Evolutionary conservation across 2,329 filamentous ascomycete species (phyloP).

Genomic region (Thielaviopsis populi): DNA sequence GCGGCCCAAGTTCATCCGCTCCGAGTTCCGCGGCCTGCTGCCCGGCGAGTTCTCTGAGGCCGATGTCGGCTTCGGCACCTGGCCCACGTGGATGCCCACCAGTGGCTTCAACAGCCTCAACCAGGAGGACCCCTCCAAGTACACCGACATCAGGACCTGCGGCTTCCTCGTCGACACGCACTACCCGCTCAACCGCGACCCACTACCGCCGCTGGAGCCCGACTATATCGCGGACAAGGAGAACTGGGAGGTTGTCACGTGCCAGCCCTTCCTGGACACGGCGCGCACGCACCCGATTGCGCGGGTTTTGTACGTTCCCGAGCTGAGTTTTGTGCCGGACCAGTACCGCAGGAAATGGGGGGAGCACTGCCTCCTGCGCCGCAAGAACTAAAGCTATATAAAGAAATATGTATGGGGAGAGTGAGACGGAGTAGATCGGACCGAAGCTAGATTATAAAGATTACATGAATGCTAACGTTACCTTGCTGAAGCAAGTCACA

Average conservation of each 20-base stretch:
- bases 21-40: constrained; percentile 74
- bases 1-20: constrained; percentile 77
- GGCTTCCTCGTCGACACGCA: constrained; percentile 78
- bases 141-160: constrained; percentile 62
- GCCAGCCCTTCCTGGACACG: constrained; percentile 67
- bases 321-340: constrained; percentile 52
- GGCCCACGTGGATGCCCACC: constrained; percentile 66
- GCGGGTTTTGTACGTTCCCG: constrained; percentile 69
- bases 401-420: neutral
- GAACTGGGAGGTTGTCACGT: constrained; percentile 66
- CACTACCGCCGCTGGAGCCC: constrained; percentile 42
- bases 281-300: constrained; percentile 57
- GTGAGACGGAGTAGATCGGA: neutral
- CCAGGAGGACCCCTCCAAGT: constrained; percentile 72
- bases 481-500: no score
- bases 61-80: constrained; percentile 51
- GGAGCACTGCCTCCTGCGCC: constrained; percentile 66
- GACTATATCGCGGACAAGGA: constrained; percentile 58
- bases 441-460: neutral
- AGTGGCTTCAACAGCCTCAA: constrained; percentile 86
- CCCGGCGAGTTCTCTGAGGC: constrained; percentile 82
- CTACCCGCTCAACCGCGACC: constrained; percentile 42
- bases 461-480: neutral
- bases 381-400: constrained; percentile 26
- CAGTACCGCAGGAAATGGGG: constrained; percentile 67